phyloP scores from a whole-genome alignment of 2,329 filamentous ascomycete species.

The Eutypa lata region DNA sequence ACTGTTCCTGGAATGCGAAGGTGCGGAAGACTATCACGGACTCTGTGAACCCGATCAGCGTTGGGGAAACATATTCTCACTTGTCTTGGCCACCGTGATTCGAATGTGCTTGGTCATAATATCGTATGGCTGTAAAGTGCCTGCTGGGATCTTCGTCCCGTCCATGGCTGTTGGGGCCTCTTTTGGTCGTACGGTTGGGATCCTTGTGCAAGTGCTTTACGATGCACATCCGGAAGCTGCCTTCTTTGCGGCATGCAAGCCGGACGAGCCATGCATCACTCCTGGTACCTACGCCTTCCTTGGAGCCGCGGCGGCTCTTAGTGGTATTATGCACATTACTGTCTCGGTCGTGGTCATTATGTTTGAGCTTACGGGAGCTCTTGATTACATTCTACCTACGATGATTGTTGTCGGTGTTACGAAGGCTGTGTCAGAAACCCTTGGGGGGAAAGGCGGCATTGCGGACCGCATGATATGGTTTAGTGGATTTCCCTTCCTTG shows the following conservation, averaged over 20 bases:
- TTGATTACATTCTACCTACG: constrained; percentile 94
- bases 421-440: constrained; percentile 77
- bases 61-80: constrained; percentile 73
- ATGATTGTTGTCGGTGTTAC: constrained; percentile 99
- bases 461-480: constrained; percentile 99
- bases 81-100: constrained; percentile 76
- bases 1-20: constrained; percentile 89
- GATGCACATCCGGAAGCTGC: constrained; percentile 76
- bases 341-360: constrained; percentile 98
- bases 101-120: constrained; percentile 86
- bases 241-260: constrained; percentile 86
- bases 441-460: constrained; percentile 94
- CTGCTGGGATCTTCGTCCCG: constrained; percentile 95
- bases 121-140: constrained; percentile 96
- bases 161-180: constrained; percentile 97
- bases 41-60: constrained; percentile 79
- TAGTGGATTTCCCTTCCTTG: constrained; percentile 93
- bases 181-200: constrained; percentile 91
- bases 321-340: constrained; percentile 97
- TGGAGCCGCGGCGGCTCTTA: constrained; percentile 85
- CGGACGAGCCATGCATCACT: constrained; percentile 93
- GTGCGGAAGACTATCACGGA: constrained; percentile 80
- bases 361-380: constrained; percentile 96
- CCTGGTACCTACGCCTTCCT: constrained; percentile 96
- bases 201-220: constrained; percentile 85